Evolutionary conservation across 768 basidiomycete species (phyloP), one percentile per base, ranked within the genome.

Genomic region (Lactarius akahatsu): DNA sequence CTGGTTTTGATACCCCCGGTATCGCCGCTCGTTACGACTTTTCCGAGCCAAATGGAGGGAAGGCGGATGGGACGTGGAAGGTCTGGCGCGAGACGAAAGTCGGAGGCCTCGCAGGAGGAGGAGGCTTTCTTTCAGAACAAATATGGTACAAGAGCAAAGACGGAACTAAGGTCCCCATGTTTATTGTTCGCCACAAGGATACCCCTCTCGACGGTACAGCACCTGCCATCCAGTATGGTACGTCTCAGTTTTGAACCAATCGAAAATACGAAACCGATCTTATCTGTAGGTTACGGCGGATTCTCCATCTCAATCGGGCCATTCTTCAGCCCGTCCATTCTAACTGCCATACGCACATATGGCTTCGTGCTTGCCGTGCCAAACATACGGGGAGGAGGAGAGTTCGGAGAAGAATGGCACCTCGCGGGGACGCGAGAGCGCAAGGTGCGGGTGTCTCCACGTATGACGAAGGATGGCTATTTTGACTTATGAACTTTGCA

Each of bases 401-500:
- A 92, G 73, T 93, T 92, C 68, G 92, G 92, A 16, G 89, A 93
- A 71, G 83, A 86, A n/a, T 94, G 92, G 92, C 91, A 94, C 74
- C 72, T 82, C 50, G 89, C 82, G 28, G 92, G 90, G 2, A 86
- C 80, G 34, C 80, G 80, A 67, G 91, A 91, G 67, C 82, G 83
- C 60, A 92, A 92, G 81, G 88, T 88, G 61, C 63, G 65, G 50
- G 1, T 18, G 4, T 11, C 50, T 23, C 23, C 3, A n/a, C 40
- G n/a, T 30, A 50, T 2, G 23, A 1, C 23, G 28, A n/a, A 28
- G 7, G 15, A 13, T 43, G 30, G 10, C 16, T 26, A 13, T 28
- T 4, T 13, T 32, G 28, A 41, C 13, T 38, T 38, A 67, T 20
- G 34, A 58, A 18, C 16, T 6, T 34, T 36, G 32, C 52, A 90